Conservation (phyloP, 345 rosid species). For the Stellera chamaejasme region DNA sequence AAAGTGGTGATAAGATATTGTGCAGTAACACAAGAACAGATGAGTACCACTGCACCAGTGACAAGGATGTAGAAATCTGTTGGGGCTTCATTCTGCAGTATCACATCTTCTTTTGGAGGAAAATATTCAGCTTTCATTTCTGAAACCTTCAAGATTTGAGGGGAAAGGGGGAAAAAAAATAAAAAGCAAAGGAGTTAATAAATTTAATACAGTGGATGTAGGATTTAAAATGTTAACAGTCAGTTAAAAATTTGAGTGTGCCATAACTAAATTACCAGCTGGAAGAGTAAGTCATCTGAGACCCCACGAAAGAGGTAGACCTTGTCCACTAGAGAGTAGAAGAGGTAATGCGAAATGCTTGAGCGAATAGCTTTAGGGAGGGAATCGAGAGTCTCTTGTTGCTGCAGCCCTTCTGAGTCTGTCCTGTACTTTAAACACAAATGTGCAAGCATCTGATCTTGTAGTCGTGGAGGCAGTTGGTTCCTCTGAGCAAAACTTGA, state of each 20-base stretch:
- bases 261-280: constrained; percentile 39
- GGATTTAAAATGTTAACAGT: background rate
- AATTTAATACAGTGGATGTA: background rate
- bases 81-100: constrained; percentile 78
- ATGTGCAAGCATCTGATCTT: constrained; percentile 84
- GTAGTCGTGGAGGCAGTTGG: constrained; percentile 44
- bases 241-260: constrained; percentile 6
- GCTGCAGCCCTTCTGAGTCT: constrained; percentile 70
- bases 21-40: background rate
- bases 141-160: constrained; percentile 41
- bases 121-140: constrained; percentile 86
- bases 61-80: constrained; percentile 77
- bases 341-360: constrained; percentile 62
- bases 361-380: constrained; percentile 79
- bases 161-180: background rate
- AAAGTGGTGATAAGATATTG: background rate
- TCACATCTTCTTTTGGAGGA: constrained; percentile 81
- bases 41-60: constrained; percentile 58
- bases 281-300: constrained; percentile 69
- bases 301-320: constrained; percentile 63
- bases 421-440: constrained; percentile 60
- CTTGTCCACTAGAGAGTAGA: constrained; percentile 54
- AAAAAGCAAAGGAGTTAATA: background rate
- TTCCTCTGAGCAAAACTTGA: constrained; percentile 61
- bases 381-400: constrained; percentile 63